phyloP scores from a whole-genome alignment of 352 stramenopile species.

The Phytophthora citricola region DNA sequence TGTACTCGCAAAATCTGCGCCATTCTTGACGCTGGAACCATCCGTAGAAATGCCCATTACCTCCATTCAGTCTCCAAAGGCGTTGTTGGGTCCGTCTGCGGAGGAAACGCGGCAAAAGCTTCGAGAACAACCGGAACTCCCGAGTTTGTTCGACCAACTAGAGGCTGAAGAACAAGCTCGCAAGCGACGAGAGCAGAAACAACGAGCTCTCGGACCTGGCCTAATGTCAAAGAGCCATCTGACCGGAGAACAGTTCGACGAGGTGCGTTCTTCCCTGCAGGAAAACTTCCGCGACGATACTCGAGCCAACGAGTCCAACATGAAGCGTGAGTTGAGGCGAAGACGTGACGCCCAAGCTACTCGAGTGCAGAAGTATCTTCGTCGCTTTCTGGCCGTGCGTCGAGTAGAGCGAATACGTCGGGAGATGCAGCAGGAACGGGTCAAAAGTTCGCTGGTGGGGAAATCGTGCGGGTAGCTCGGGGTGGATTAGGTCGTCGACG shows the following conservation, averaged over 20 bases:
- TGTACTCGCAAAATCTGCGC: conserved; percentile 10
- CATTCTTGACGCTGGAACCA: conserved; percentile 4
- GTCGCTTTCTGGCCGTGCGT: conserved; percentile 54
- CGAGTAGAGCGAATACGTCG: conserved; percentile 43
- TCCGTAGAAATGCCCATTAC: conserved; percentile 21
- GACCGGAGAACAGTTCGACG: conserved; percentile 30
- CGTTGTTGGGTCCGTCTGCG: conserved; percentile 28
- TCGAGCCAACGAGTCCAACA: conserved; percentile 57
- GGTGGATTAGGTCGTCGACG: conserved; percentile 67
- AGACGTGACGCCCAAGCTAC: conserved; percentile 54
- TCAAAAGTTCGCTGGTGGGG: conserved; percentile 58
- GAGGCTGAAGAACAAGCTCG: conserved; percentile 69
- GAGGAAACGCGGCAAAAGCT: conserved; percentile 46
- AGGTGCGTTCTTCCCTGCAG: conserved; percentile 47
- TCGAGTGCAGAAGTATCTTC: conserved; percentile 64
- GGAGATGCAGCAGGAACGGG: conserved; percentile 46
- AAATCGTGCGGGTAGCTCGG: conserved; percentile 71
- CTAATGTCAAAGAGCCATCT: conserved; percentile 16
- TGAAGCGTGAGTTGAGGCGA: conserved; percentile 53
- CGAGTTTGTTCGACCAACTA: conserved; percentile 82
- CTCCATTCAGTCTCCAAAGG: background rate
- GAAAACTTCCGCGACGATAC: conserved; percentile 52
- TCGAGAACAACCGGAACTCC: conserved; percentile 51
- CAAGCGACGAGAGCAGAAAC: conserved; percentile 43
- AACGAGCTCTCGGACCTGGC: conserved; percentile 23